These are phyloP conservation scores for Solanum neorickii DNA, from an alignment of 257 asterid genomes.

Conservation along the genomic window DNA sequence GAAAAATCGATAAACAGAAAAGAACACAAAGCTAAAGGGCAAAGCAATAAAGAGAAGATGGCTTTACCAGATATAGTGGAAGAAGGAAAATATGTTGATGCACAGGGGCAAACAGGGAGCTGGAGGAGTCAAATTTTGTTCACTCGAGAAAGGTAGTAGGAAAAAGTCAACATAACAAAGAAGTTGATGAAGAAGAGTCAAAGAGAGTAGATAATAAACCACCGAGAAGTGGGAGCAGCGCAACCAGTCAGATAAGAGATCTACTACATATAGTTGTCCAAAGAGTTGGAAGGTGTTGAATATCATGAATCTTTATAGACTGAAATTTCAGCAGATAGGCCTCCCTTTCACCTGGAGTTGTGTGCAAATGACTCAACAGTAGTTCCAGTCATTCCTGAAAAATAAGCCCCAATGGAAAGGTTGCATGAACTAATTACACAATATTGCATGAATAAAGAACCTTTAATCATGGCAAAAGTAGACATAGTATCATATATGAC, in stretches of 20 bases:
- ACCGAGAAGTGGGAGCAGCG: not conserved
- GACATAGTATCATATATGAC: too few species aligned
- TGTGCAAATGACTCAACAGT: not conserved
- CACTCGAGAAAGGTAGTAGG: not conserved
- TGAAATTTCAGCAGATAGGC: not conserved
- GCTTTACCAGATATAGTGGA: not conserved
- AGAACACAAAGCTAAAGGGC: not conserved
- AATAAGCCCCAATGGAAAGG: not conserved
- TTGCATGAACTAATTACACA: not conserved
- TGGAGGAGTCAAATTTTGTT: not conserved
- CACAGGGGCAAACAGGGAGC: not conserved
- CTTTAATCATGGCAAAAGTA: not conserved
- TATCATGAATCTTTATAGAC: not conserved
- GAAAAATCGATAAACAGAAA: not conserved
- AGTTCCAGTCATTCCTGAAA: too few species aligned
- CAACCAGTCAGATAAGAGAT: too few species aligned
- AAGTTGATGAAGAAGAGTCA: not conserved
- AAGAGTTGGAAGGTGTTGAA: not conserved
- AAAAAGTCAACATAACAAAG: too few species aligned
- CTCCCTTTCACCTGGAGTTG: not conserved
- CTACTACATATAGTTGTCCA: too few species aligned
- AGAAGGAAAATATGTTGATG: not conserved
- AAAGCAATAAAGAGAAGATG: not conserved
- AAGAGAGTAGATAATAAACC: not conserved
- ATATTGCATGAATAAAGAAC: not conserved